A percentile compares a stretch with the other conserved stretches of the same genome.
Conservation (phyloP, 2,329 filamentous ascomycete genomes). For the Eurotiales sp. region DNA sequence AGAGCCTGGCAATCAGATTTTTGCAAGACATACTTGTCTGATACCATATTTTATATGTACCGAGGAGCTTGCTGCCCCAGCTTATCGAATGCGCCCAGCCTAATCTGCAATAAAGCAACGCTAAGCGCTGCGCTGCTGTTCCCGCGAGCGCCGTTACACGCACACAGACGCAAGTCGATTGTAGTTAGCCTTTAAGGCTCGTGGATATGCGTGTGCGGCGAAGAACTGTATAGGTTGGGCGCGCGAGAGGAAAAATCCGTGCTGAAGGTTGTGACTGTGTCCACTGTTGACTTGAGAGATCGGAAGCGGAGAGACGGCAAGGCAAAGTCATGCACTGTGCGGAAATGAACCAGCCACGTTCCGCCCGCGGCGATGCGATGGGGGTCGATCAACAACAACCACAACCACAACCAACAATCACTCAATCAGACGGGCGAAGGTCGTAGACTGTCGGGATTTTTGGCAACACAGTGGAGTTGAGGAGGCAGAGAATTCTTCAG, state of each 20-base stretch:
- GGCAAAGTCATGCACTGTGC: constrained; percentile 8
- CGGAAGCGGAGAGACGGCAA: neutral
- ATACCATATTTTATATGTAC: constrained; percentile 32
- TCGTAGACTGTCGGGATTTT: too few relatives aligned
- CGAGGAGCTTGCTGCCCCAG: constrained; percentile 37
- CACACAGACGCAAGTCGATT: too few relatives aligned
- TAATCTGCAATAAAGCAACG: constrained; percentile 19
- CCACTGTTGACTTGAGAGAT: too few relatives aligned
- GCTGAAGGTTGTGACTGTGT: neutral
- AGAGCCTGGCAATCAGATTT: neutral
- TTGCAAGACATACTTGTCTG: constrained; percentile 37
- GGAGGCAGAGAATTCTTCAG: too few relatives aligned
- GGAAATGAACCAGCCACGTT: constrained; percentile 18
- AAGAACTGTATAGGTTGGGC: constrained; percentile 16
- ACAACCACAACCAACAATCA: too few relatives aligned
- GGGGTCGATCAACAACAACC: too few relatives aligned
- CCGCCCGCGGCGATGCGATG: too few relatives aligned
- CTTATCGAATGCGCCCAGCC: constrained; percentile 30
- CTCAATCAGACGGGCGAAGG: too few relatives aligned
- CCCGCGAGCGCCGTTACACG: constrained; percentile 7
- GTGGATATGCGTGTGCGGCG: neutral
- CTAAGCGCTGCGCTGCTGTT: neutral
- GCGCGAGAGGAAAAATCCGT: constrained; percentile 15
- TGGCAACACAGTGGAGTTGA: too few relatives aligned
- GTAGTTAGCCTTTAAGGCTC: too few relatives aligned